Evolutionary conservation across 2,329 filamentous ascomycete genomes (phyloP).

Genomic region (Zalaria obscura): DNA sequence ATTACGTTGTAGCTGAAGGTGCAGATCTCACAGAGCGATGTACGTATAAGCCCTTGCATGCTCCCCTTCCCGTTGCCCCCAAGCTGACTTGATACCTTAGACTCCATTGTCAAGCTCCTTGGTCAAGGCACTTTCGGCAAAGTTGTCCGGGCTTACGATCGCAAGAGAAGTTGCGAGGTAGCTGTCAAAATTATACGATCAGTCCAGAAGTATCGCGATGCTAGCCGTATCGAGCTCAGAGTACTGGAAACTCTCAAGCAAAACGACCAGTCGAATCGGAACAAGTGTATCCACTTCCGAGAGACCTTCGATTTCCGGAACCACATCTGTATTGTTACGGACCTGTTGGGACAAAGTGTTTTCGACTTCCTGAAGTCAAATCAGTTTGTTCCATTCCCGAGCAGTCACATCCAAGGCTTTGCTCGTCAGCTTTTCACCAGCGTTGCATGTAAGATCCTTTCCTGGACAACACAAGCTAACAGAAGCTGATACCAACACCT

Average conservation of each 20-base stretch:
- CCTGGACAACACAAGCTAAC: slow-evolving; percentile 12
- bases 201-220: slow-evolving; percentile 95
- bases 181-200: slow-evolving; percentile 98
- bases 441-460: slow-evolving; percentile 64
- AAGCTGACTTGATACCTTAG: slow-evolving; percentile 30
- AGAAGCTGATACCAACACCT: slow-evolving; percentile 5
- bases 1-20: slow-evolving; percentile 87
- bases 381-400: slow-evolving; percentile 89
- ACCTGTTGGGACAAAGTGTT: slow-evolving; percentile 79
- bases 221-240: slow-evolving; percentile 83
- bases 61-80: background rate
- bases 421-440: slow-evolving; percentile 94
- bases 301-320: slow-evolving; percentile 97
- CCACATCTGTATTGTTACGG: slow-evolving; percentile 79
- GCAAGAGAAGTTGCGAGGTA: slow-evolving; percentile 61
- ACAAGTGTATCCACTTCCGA: slow-evolving; percentile 89
- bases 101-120: slow-evolving; percentile 76
- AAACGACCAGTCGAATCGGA: slow-evolving; percentile 83
- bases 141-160: slow-evolving; percentile 84
- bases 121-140: slow-evolving; percentile 98
- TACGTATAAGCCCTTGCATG: slow-evolving; percentile 34
- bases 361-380: slow-evolving; percentile 98
- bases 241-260: slow-evolving; percentile 83
- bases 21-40: slow-evolving; percentile 79
- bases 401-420: slow-evolving; percentile 96